Evolutionary conservation across 148 eudicot species (phyloP).

Genomic region (Linanthus parryae): DNA sequence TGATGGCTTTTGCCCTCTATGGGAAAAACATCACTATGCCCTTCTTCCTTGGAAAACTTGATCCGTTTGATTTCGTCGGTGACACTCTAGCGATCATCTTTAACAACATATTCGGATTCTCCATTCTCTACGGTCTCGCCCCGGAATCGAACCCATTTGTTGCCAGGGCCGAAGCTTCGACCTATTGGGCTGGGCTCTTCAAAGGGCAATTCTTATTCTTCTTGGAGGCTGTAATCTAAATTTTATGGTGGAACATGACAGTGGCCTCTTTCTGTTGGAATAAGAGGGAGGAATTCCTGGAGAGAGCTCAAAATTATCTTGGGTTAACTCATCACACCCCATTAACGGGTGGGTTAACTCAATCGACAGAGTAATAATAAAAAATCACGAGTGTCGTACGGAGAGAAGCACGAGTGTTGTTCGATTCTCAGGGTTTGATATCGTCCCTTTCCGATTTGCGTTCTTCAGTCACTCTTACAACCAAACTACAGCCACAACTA

Average conservation of each 20-base stretch:
- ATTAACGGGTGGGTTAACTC: too few relatives aligned
- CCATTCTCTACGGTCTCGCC: constrained; percentile 28
- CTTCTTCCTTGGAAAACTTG: constrained; percentile 32
- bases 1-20: constrained; percentile 18
- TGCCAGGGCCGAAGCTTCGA: constrained; percentile 22
- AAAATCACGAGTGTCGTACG: too few relatives aligned
- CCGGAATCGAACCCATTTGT: constrained; percentile 40
- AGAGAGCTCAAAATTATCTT: constrained; percentile 28
- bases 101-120: constrained; percentile 33
- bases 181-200: constrained; percentile 25
- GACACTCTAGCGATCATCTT: constrained; percentile 29
- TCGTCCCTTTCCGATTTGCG: too few relatives aligned
- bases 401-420: too few relatives aligned
- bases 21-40: constrained; percentile 25
- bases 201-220: constrained; percentile 29
- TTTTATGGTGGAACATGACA: constrained; percentile 42
- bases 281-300: constrained; percentile 22
- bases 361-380: too few relatives aligned
- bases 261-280: constrained; percentile 29
- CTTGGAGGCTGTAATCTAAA: constrained; percentile 26
- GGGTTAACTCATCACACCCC: too few relatives aligned
- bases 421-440: too few relatives aligned
- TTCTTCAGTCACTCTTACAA: too few relatives aligned
- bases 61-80: constrained; percentile 27
- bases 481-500: too few relatives aligned